Percentiles rank a stretch among this genome's conserved stretches.
These are phyloP conservation scores for Ramaria rubella DNA, from an alignment of 768 basidiomycete genomes.

Conservation along the genomic window DNA sequence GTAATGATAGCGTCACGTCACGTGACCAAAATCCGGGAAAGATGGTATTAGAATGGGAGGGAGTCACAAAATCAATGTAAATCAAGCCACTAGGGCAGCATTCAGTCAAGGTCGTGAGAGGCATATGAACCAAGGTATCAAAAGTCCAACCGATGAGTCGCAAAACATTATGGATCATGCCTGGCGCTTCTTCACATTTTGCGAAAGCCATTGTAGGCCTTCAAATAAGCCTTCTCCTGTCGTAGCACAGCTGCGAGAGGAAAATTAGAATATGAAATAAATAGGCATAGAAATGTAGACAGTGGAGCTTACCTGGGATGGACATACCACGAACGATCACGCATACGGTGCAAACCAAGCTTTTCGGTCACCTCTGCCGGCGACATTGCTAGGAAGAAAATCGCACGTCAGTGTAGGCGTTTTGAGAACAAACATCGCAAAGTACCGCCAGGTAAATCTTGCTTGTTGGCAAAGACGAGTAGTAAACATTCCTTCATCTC, in stretches of 20 bases:
- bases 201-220: slow-evolving; percentile 94
- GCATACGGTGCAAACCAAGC: slow-evolving; percentile 90
- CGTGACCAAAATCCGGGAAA: slow-evolving; percentile 2
- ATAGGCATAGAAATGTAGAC: not conserved
- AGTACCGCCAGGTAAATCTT: slow-evolving; percentile 93
- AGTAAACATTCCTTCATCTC: slow-evolving; percentile 98
- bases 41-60: slow-evolving; percentile 3
- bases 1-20: not conserved
- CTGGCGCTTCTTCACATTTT: slow-evolving; percentile 93
- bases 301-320: slow-evolving; percentile 76
- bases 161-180: slow-evolving; percentile 35
- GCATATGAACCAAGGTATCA: slow-evolving; percentile 10
- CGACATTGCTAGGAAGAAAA: slow-evolving; percentile 72
- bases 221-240: slow-evolving; percentile 97
- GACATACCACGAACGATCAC: slow-evolving; percentile 97
- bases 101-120: slow-evolving; percentile 6
- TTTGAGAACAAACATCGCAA: slow-evolving; percentile 11
- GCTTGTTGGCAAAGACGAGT: slow-evolving; percentile 99
- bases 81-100: not conserved
- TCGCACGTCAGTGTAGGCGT: not conserved
- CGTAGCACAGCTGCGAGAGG: slow-evolving; percentile 70
- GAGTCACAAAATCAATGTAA: slow-evolving; percentile 3
- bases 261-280: slow-evolving; percentile 2
- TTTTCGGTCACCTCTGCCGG: slow-evolving; percentile 98
- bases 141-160: slow-evolving; percentile 5